These are phyloP conservation scores for Agroathelia rolfsii DNA, from an alignment of 1,284 basidiomycete species.

Conservation along the genomic window DNA sequence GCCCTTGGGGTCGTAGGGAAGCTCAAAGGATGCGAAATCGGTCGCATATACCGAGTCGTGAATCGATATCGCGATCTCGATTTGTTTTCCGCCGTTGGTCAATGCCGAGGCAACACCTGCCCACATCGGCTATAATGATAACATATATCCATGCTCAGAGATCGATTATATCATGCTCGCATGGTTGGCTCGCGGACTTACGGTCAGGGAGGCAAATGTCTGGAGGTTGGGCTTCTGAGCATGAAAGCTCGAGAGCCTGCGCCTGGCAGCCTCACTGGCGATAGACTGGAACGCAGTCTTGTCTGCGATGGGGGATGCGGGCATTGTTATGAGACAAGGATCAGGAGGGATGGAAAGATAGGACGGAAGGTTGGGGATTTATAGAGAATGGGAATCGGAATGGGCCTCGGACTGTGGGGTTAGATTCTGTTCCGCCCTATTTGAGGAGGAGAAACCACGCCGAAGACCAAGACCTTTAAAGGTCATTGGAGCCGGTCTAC, in stretches of 20 bases:
- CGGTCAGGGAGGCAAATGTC: constrained; percentile 55
- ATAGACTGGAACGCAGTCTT: constrained; percentile 47
- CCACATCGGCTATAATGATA: constrained; percentile 63
- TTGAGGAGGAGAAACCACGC: too few species aligned
- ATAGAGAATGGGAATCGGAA: too few species aligned
- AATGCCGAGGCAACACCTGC: constrained; percentile 59
- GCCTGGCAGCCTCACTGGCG: constrained; percentile 46
- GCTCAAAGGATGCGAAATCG: constrained; percentile 49
- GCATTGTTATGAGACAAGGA: constrained; percentile 6
- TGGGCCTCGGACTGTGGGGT: too few species aligned
- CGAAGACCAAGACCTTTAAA: too few species aligned
- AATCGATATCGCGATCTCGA: constrained; percentile 64
- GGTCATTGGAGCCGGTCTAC: too few species aligned
- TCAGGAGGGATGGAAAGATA: background rate
- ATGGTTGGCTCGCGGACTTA: constrained; percentile 26
- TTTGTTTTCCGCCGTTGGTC: constrained; percentile 45
- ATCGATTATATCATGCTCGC: constrained; percentile 12
- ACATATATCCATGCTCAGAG: too few species aligned
- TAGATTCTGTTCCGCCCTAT: too few species aligned
- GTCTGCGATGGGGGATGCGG: constrained; percentile 5
- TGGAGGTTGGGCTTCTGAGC: constrained; percentile 39
- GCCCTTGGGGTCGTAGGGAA: constrained; percentile 42
- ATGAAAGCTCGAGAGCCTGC: constrained; percentile 53
- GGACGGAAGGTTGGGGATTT: background rate
- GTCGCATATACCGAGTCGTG: constrained; percentile 77